Evolutionary conservation across 1,284 basidiomycete genomes (phyloP).

Genomic region (Trametes polyzona): DNA sequence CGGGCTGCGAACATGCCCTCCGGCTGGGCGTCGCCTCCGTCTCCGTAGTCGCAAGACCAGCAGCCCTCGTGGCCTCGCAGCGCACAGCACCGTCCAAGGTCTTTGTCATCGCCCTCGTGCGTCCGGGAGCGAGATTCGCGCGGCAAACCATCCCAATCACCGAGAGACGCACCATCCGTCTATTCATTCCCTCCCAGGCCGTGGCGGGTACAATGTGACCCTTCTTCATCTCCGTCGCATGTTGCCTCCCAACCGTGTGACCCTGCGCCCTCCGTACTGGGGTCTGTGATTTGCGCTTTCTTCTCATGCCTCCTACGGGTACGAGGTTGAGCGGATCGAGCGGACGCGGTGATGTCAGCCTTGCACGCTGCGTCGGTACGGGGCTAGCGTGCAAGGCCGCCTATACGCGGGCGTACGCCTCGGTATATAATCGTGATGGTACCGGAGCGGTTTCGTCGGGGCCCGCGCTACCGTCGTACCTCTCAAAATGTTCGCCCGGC

Average conservation of each 20-base stretch:
- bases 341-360: slow-evolving; percentile 15
- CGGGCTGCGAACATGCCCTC: background rate
- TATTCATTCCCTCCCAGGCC: background rate
- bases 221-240: slow-evolving; percentile 11
- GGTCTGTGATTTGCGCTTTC: slow-evolving; percentile 2
- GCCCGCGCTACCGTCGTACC: background rate
- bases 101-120: background rate
- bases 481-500: slow-evolving; percentile 12
- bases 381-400: background rate
- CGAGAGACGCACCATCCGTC: background rate
- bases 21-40: background rate
- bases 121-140: background rate
- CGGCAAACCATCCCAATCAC: background rate
- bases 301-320: slow-evolving; percentile 2
- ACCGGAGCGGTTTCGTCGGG: background rate
- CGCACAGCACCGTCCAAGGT: background rate
- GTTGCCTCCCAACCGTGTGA: slow-evolving; percentile 13
- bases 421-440: slow-evolving; percentile 2
- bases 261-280: background rate
- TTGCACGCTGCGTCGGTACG: background rate
- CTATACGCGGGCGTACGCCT: background rate
- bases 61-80: background rate
- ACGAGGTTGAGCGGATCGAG: background rate
- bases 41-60: background rate
- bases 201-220: slow-evolving; percentile 17